Evolutionary conservation across 352 stramenopile species (phyloP), one percentile per base, ranked within the genome.

Genomic region (Phytopythium aichiense): DNA sequence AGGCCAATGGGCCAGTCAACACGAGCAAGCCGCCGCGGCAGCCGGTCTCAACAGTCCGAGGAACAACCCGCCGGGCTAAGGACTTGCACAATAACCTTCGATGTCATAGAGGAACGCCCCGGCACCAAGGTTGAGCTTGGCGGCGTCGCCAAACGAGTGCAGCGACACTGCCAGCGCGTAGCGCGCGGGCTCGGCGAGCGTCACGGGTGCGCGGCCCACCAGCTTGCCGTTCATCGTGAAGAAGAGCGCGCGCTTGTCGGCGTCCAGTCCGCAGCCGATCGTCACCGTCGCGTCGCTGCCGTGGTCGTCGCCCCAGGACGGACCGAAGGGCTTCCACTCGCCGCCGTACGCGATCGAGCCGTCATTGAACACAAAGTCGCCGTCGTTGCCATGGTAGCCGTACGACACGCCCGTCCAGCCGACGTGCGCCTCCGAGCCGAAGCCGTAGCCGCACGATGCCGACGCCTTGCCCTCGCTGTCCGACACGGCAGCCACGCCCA

Each of bases 41-140:
- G 22, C 7, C 53, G 4, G 35, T 35, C 53, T 28, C 61, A 59
- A 23, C 28, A 57, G 45, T 51, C 22, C 30, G n/a, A 49, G 37
- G 28, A 23, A 20, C 50, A 20, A 66, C 68, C 58, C 71, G 66
- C 43, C 54, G 54, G 76, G 63, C 52, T 87, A 89, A 79, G 71
- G 82, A 81, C 84, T 92, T 91, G 82, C 84, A 93, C 87, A 95
- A 70, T 89, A 94, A 88, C 72, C 77, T 66, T 95, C 84, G 67
- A 95, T 82, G 66, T 92, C 81, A 74, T 91, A 94, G 59, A 69
- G 59, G 66, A 93, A 95, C 33, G 81, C 79, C 25, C 75, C 81
- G 49, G 73, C 68, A 40, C 87, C 87, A n/a, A 74, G 69, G 63
- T 95, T 94, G 51, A 95, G 63, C 51, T 84, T 66, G 22, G 79